A percentile compares a stretch with the other conserved stretches of the same genome.
phyloP scores from a whole-genome alignment of 495 filamentous ascomycete genomes.

The Cercophora newfieldiana region DNA sequence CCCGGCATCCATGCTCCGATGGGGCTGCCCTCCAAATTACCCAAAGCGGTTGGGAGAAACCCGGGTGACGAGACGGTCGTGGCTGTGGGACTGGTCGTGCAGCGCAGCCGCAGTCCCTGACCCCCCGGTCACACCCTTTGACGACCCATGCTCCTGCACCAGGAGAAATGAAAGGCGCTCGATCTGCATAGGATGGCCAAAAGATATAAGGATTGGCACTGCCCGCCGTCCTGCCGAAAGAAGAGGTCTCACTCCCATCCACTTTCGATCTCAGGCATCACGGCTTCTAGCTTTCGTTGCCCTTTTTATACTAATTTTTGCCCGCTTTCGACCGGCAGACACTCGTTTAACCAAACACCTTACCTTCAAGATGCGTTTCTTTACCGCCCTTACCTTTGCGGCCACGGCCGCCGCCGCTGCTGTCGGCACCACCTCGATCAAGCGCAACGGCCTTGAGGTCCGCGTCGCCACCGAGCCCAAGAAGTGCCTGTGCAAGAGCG shows the following conservation, averaged over 20 bases:
- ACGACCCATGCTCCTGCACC: neutral
- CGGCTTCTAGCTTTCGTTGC: neutral
- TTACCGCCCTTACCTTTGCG: slow-evolving; percentile 2
- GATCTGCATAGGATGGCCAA: neutral
- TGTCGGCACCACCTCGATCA: neutral
- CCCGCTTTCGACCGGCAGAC: slow-evolving; percentile 13
- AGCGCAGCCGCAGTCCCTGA: neutral
- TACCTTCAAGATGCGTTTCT: slow-evolving; percentile 11
- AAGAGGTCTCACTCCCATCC: neutral
- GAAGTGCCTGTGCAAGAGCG: slow-evolving; percentile 23
- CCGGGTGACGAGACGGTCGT: neutral
- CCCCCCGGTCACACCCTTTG: neutral
- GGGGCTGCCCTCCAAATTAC: neutral
- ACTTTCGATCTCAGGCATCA: neutral
- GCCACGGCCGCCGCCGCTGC: slow-evolving; percentile 3
- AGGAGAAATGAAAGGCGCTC: neutral
- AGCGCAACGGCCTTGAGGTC: slow-evolving; percentile 2
- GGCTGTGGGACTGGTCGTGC: neutral
- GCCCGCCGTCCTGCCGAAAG: neutral
- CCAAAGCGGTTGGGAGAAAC: neutral
- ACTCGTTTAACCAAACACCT: slow-evolving; percentile 14
- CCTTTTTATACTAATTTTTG: slow-evolving; percentile 5
- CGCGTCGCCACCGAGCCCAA: neutral
- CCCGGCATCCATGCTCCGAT: neutral
- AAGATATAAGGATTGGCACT: neutral